Conservation (phyloP, 352 stramenopile genomes). For the Globisporangium megalacanthum region DNA sequence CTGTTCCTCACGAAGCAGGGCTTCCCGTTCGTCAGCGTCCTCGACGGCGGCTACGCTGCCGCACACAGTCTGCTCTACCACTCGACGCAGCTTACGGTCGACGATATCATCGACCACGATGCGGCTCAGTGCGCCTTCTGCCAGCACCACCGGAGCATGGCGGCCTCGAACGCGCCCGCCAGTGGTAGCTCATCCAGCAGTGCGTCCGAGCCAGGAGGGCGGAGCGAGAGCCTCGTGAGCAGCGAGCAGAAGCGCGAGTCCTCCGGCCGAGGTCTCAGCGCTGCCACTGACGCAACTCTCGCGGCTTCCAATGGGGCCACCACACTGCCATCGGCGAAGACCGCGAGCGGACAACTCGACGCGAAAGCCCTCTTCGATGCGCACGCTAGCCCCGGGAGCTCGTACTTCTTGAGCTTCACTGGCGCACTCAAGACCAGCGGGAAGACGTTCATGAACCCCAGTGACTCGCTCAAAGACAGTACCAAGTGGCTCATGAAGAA, state of each 20-base stretch:
- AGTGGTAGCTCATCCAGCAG: too few species aligned
- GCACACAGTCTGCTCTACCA: constrained; percentile 46
- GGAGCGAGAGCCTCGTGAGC: too few species aligned
- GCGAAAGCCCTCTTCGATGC: constrained; percentile 35
- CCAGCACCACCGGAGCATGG: constrained; percentile 38
- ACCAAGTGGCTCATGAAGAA: constrained; percentile 82
- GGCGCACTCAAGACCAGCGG: constrained; percentile 60
- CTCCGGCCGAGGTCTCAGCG: constrained; percentile 1
- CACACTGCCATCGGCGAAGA: not conserved
- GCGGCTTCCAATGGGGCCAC: not conserved
- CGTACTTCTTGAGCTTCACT: constrained; percentile 69
- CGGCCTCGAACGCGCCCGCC: not conserved
- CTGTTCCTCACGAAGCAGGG: constrained; percentile 70
- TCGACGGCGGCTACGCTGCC: constrained; percentile 67
- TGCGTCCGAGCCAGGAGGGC: too few species aligned
- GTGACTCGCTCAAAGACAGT: constrained; percentile 47
- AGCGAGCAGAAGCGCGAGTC: constrained; percentile 8
- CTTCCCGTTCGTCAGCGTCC: constrained; percentile 68
- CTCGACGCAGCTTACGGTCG: constrained; percentile 48
- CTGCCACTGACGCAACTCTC: constrained; percentile 2
- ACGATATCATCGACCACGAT: constrained; percentile 74
- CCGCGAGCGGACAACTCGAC: constrained; percentile 20
- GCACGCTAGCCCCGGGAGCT: constrained; percentile 18
- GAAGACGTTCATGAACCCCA: constrained; percentile 63
- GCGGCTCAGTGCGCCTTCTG: constrained; percentile 54